Percentiles rank a stretch among this genome's conserved stretches.
Conservation (phyloP, 1,139 yeast species). For the Geotrichum histeridarum region DNA sequence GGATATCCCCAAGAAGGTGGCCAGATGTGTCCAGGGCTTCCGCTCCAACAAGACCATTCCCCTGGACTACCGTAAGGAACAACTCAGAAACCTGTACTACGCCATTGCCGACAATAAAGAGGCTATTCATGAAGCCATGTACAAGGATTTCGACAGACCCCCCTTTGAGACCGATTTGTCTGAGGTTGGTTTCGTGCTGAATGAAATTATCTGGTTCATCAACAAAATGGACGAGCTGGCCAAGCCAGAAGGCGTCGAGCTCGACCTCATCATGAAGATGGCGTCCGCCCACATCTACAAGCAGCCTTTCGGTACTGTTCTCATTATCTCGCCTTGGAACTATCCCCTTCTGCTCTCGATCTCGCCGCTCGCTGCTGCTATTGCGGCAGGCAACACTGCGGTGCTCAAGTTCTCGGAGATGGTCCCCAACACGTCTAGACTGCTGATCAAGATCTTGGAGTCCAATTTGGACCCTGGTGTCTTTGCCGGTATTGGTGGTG, state of each 20-base stretch:
- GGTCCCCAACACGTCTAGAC: slow-evolving; percentile 57
- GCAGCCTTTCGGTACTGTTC: slow-evolving; percentile 70
- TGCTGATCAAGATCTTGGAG: slow-evolving; percentile 52
- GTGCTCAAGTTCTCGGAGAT: slow-evolving; percentile 76
- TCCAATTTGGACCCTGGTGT: slow-evolving; percentile 51
- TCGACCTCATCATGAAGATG: slow-evolving; percentile 46
- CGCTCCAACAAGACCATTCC: slow-evolving; percentile 49
- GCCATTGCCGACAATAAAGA: slow-evolving; percentile 59
- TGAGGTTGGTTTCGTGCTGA: slow-evolving; percentile 51
- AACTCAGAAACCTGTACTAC: slow-evolving; percentile 63
- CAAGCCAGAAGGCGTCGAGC: slow-evolving; percentile 48
- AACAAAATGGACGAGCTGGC: slow-evolving; percentile 58
- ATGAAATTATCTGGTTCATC: slow-evolving; percentile 59
- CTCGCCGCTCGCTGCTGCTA: slow-evolving; percentile 69
- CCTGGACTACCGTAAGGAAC: slow-evolving; percentile 54
- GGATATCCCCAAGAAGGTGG: slow-evolving; percentile 49
- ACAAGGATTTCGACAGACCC: slow-evolving; percentile 62
- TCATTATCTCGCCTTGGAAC: slow-evolving; percentile 80
- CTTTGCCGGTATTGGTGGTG: slow-evolving; percentile 68
- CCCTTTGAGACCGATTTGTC: slow-evolving; percentile 54
- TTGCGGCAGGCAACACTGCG: slow-evolving; percentile 84
- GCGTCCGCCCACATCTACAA: slow-evolving; percentile 52
- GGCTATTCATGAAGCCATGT: slow-evolving; percentile 52
- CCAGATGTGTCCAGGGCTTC: slow-evolving; percentile 44
- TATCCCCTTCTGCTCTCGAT: slow-evolving; percentile 68